Percentiles rank a stretch among this genome's conserved stretches.
phyloP scores from a whole-genome alignment of 2,329 filamentous ascomycete genomes.

The Arthrobotrys megalospora region DNA sequence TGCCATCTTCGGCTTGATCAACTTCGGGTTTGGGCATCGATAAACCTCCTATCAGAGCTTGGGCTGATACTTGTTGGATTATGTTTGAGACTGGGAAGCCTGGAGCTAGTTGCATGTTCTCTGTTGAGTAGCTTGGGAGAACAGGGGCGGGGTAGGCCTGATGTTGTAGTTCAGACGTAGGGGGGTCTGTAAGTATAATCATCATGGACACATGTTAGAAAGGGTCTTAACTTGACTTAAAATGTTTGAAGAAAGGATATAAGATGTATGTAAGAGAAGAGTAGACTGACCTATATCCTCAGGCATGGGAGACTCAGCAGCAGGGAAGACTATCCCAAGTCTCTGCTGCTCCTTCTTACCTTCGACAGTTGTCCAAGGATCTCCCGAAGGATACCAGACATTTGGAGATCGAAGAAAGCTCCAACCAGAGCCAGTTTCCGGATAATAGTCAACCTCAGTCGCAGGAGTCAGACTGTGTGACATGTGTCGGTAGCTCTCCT shows the following conservation, averaged over 20 bases:
- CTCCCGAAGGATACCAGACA: constrained; percentile 58
- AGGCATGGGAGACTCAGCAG: constrained; percentile 54
- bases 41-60: constrained; percentile 13
- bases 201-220: constrained; percentile 45
- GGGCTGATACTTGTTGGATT: constrained; percentile 52
- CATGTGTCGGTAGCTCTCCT: constrained; percentile 55
- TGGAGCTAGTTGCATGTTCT: constrained; percentile 59
- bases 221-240: constrained; percentile 1
- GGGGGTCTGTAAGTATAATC: constrained; percentile 41
- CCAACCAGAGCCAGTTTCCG: constrained; percentile 57
- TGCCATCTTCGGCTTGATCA: constrained; percentile 57
- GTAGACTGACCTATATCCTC: constrained; percentile 52
- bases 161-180: constrained; percentile 45
- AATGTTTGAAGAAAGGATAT: constrained; percentile 9
- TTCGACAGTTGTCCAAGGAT: constrained; percentile 48
- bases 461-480: constrained; percentile 60
- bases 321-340: constrained; percentile 55
- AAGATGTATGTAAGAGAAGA: constrained; percentile 17
- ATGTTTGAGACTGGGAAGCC: constrained; percentile 58
- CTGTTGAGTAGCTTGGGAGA: constrained; percentile 58
- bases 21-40: constrained; percentile 1
- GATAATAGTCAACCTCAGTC: constrained; percentile 59
- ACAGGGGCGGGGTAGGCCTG: constrained; percentile 59
- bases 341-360: constrained; percentile 56
- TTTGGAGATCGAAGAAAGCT: constrained; percentile 59